Evolutionary conservation across 257 asterid species (phyloP).

Genomic region (Solanum medicagineum): DNA sequence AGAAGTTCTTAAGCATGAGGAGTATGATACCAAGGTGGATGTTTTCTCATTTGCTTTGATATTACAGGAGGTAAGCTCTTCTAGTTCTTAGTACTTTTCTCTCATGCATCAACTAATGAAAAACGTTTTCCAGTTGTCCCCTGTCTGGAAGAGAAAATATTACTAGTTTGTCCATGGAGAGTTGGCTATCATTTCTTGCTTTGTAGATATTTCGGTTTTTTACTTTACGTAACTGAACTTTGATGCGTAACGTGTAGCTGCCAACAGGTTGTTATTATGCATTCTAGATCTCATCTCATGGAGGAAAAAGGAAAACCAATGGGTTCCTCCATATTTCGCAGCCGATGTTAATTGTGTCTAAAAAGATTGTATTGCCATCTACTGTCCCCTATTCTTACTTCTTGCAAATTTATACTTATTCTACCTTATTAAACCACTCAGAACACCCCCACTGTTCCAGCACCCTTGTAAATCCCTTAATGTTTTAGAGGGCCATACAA

Average conservation of each 20-base stretch:
- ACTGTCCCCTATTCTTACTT: background rate
- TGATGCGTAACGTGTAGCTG: background rate
- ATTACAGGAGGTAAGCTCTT: slow-evolving; percentile 60
- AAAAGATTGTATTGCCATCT: background rate
- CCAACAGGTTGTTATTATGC: background rate
- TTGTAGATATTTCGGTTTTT: background rate
- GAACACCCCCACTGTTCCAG: background rate
- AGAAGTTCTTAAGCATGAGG: slow-evolving; percentile 75
- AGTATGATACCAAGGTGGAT: slow-evolving; percentile 75
- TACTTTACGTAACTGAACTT: background rate
- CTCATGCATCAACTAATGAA: background rate
- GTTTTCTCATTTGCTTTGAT: slow-evolving; percentile 86
- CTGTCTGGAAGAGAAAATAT: background rate
- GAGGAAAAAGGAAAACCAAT: background rate
- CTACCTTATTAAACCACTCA: background rate
- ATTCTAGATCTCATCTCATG: background rate
- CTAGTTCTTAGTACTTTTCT: background rate
- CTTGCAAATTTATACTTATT: background rate
- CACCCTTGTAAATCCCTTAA: background rate
- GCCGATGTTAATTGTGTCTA: background rate
- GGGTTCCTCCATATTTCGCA: background rate
- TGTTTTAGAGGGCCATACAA: background rate
- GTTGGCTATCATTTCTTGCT: background rate
- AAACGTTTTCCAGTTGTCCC: background rate
- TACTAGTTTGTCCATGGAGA: background rate